phyloP scores from a whole-genome alignment of 345 rosid genomes.

The Hypericum perforatum region DNA sequence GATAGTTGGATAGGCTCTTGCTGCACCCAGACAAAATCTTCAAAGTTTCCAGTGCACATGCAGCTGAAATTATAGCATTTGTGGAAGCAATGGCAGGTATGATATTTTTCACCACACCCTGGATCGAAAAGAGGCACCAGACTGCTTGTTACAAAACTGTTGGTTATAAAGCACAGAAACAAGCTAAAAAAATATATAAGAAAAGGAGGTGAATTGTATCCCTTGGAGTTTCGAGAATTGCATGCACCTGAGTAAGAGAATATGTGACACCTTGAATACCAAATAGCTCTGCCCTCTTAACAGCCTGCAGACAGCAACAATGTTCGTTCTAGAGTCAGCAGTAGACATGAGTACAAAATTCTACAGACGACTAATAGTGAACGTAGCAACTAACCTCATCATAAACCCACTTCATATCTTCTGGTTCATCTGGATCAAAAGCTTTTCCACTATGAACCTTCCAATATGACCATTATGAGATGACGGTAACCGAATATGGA shows the following conservation, averaged over 20 bases:
- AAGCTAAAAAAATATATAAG: too few species aligned
- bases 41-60: constrained; percentile 89
- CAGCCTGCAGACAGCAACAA: constrained; percentile 42
- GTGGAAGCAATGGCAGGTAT: constrained; percentile 99
- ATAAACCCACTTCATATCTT: constrained; percentile 94
- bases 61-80: constrained; percentile 88
- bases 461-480: constrained; percentile 14
- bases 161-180: neutral
- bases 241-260: constrained; percentile 84
- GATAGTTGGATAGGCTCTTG: constrained; percentile 78
- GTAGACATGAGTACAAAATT: neutral
- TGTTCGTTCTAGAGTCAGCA: neutral
- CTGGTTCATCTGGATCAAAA: constrained; percentile 92
- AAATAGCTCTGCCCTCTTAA: constrained; percentile 89
- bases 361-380: too few species aligned
- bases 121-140: constrained; percentile 6
- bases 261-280: constrained; percentile 97
- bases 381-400: constrained; percentile 40
- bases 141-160: neutral
- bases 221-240: neutral
- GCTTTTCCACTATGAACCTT: constrained; percentile 68
- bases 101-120: constrained; percentile 97
- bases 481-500: neutral
- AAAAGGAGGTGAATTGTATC: too few species aligned
- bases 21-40: constrained; percentile 95